Base-by-base conservation (phyloP, 805 yeast species). In the Saturnispora diversa region DNA sequence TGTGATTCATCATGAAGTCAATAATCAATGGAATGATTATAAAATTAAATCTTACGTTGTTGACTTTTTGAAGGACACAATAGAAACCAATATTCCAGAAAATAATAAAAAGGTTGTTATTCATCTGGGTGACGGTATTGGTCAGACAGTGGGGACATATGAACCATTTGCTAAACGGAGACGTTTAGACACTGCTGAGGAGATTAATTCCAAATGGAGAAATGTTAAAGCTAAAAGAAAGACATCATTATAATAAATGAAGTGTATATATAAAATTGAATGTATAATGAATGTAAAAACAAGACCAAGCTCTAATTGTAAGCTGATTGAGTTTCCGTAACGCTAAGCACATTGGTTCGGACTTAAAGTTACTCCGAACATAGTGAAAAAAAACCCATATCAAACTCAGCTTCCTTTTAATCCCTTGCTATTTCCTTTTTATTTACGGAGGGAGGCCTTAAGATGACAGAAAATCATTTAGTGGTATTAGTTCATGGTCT, bases 91-190 rank as follows among this genome's bases (percentile, higher is more conserved):
- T 23, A 17, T 39, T 7, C 47, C 49, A 2, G 45, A 38, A 3
- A 31, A 26, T 8, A 27, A 43, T n/a, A 42, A 45, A 12, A 44
- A 43, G 6, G 28, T 45, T 8, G 28, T 43, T 2, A 42, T 53
- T 6, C 81, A 81, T 51, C 50, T 73, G 0, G 96, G 97, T n/a
- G 81, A 81, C 55, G 97, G 97, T 1, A 58, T 61, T 22, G 94
- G 92, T 1, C 69, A 77, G 38, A 65, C 72, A n/a, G 66, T 67
- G 35, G 63, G 67, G 11, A 64, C 60, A 13, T 84, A 87, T 54
- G 68, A 70, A 4, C 80, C 82, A 6, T 56, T 86, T 30, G 50
- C 52, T 8, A 57, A 75, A 20, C 68, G 95, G 43, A 74, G 70
- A 12, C 59, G 71, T 32, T 66, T 76, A 44, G 90, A 80, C 13